phyloP scores from a whole-genome alignment of 1,284 basidiomycete genomes.

The Cutaneotrichosporon sp. region DNA sequence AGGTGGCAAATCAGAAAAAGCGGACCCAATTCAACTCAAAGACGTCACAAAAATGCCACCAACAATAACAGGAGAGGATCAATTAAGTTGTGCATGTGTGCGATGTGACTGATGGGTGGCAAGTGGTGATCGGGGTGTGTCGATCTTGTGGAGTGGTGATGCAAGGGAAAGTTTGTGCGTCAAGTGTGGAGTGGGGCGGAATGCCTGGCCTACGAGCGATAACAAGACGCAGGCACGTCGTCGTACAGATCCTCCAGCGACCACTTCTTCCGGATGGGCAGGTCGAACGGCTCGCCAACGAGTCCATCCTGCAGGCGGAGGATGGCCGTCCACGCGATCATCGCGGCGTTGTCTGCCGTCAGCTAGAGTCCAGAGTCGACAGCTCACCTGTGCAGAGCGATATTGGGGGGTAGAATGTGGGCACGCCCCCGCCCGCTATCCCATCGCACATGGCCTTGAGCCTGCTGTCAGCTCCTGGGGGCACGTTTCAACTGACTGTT shows the following conservation, averaged over 20 bases:
- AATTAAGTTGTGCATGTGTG: constrained; percentile 3
- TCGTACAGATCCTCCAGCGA: constrained; percentile 59
- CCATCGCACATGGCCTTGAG: constrained; percentile 29
- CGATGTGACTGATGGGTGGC: background rate
- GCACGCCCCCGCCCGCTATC: constrained; percentile 3
- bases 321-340: constrained; percentile 91
- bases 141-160: background rate
- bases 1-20: no score
- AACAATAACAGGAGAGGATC: background rate
- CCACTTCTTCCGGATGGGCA: constrained; percentile 52
- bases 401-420: constrained; percentile 66
- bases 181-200: background rate
- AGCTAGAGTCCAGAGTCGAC: background rate
- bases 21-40: background rate
- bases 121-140: background rate
- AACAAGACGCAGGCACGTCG: constrained; percentile 39
- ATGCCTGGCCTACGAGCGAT: constrained; percentile 5
- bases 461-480: constrained; percentile 15
- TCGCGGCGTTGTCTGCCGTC: constrained; percentile 80
- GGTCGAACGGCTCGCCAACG: constrained; percentile 57
- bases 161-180: background rate
- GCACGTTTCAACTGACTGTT: constrained; percentile 60
- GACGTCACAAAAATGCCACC: constrained; percentile 1
- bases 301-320: constrained; percentile 69
- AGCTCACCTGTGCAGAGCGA: constrained; percentile 67